phyloP scores from a whole-genome alignment of 495 filamentous ascomycete species.

The Trichocladium antarcticum region DNA sequence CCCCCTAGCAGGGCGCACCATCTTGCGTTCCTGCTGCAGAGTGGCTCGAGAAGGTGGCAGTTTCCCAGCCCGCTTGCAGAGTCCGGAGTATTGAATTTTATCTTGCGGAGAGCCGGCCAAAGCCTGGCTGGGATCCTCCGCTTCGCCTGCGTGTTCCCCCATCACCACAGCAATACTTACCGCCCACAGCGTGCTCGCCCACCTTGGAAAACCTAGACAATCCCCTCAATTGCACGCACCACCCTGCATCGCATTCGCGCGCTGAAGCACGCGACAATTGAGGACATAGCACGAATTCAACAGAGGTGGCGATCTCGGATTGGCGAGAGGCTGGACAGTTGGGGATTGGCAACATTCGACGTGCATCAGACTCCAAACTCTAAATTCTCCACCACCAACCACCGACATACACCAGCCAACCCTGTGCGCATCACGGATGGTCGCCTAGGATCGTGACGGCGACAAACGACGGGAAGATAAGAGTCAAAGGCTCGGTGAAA shows the following conservation, averaged over 20 bases:
- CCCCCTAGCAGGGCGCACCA: conserved; percentile 16
- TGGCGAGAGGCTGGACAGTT: background rate
- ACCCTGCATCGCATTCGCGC: background rate
- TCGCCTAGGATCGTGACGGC: background rate
- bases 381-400: conserved; percentile 2
- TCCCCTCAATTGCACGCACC: background rate
- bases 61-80: conserved; percentile 4
- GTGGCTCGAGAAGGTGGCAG: conserved; percentile 7
- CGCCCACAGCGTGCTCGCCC: background rate
- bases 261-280: background rate
- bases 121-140: conserved; percentile 1
- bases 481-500: background rate
- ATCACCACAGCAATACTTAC: conserved; percentile 21
- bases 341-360: background rate
- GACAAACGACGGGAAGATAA: background rate
- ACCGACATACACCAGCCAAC: conserved; percentile 2
- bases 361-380: too few relatives aligned
- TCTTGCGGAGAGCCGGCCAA: conserved; percentile 19
- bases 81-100: conserved; percentile 26
- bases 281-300: background rate
- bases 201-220: background rate
- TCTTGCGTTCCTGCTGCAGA: conserved; percentile 23
- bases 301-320: conserved; percentile 1
- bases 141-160: conserved; percentile 6
- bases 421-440: background rate